Base-by-base conservation (phyloP, 2,329 filamentous ascomycete genomes). In the Aspergillus pseudonomiae region DNA sequence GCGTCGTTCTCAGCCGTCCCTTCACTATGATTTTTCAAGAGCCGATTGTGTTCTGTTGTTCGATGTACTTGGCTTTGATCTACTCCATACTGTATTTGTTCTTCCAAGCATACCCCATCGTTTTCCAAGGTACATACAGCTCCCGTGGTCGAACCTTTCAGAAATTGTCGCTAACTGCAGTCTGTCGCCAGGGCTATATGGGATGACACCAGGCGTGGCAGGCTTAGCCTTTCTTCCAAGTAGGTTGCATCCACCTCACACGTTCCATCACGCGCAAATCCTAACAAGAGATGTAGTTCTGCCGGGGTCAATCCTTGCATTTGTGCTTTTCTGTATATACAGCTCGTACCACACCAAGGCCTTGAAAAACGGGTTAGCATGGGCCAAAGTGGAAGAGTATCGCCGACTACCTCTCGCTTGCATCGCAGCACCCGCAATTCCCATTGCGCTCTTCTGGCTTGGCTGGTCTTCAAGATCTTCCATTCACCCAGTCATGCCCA, bases 1-100 rank as follows among this genome's bases (percentile, higher is more conserved):
- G 84, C 2, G 85, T 89, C 16, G 88, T 92, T 0, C 78, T 93
- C 46, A 88, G 88, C 1, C 80, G 91, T 0, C 91, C 91, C 0
- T 77, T 92, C n/a, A 83, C 88, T 46, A 93, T 93, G 91, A 80
- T 89, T 41, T 55, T 83, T 57, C 88, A 84, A 48, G 91, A 94
- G 74, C 86, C 88, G 59, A 89, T 94, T 59, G 89, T 93, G 10
- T 82, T 88, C 54, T 88, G 86, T 60, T 86, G 85, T 4, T 92
- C 88, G 77, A 71, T 85, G 73, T 93, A 92, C 75, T 80, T 92
- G 28, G 87, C 90, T 46, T 82, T 93, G 48, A 83, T 87, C 46
- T 93, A 92, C 71, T 83, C 81, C 1, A 83, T 88, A 58, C 85
- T 88, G 67, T 88, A 87, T 82, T 89, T 93, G 77, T 91, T 88